Evolutionary conservation across 176 grass and related monocot species (phyloP).

Genomic region (Cenchrus fungigraminus): DNA sequence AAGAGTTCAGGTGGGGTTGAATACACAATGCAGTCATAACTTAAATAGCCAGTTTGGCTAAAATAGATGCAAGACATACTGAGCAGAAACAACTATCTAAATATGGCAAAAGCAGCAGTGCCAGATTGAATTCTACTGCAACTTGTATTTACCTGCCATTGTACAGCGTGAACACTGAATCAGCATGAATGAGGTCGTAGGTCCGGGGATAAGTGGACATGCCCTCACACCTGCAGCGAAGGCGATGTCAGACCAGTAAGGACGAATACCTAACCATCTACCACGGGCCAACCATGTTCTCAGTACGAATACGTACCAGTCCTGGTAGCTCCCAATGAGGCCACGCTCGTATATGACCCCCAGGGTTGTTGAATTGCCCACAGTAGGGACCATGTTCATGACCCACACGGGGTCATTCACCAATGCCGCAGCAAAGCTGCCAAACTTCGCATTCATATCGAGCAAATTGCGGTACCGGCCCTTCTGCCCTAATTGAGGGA

Average conservation of each 20-base stretch:
- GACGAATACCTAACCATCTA: not conserved
- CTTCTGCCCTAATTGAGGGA: constrained; percentile 69
- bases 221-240: constrained; percentile 80
- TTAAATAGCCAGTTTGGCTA: not conserved
- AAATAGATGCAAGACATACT: not conserved
- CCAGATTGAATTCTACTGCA: not conserved
- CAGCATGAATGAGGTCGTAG: constrained; percentile 87
- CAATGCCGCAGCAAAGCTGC: constrained; percentile 77
- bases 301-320: constrained; percentile 66
- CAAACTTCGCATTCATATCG: constrained; percentile 84
- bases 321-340: constrained; percentile 92
- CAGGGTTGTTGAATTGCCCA: constrained; percentile 65
- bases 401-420: constrained; percentile 86
- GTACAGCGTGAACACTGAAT: constrained; percentile 81
- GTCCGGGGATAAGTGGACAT: constrained; percentile 97
- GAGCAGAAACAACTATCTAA: not conserved
- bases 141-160: constrained; percentile 62
- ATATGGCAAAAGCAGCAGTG: not conserved
- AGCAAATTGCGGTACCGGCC: constrained; percentile 90
- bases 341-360: constrained; percentile 92
- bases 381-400: constrained; percentile 85
- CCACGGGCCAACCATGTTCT: not conserved
- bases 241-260: constrained; percentile 23
- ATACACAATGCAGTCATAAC: not conserved
- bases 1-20: not conserved